phyloP scores from a whole-genome alignment of 805 yeast species.

The Candida anglica region DNA sequence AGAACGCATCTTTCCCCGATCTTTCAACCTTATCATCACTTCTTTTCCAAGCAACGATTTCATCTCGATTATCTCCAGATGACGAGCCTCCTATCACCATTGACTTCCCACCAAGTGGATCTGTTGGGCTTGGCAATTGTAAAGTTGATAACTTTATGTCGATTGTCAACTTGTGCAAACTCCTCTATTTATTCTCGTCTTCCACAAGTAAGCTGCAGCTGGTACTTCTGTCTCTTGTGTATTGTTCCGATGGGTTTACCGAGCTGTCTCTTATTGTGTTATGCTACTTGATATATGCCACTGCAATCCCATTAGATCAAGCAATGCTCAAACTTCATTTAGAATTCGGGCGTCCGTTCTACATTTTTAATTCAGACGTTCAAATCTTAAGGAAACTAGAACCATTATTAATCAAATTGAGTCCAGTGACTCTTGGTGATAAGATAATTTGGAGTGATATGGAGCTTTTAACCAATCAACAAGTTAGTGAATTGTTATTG shows the following conservation, averaged over 20 bases:
- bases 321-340: conserved; percentile 64
- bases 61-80: conserved; percentile 17
- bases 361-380: conserved; percentile 76
- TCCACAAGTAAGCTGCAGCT: conserved; percentile 28
- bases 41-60: conserved; percentile 27
- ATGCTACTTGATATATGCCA: conserved; percentile 67
- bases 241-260: conserved; percentile 89
- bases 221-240: conserved; percentile 49
- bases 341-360: conserved; percentile 72
- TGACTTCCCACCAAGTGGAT: conserved; percentile 84
- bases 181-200: conserved; percentile 44
- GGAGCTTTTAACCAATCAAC: conserved; percentile 24
- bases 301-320: conserved; percentile 56
- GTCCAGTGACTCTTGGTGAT: conserved; percentile 40
- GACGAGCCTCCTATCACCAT: conserved; percentile 24
- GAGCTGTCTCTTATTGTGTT: conserved; percentile 77
- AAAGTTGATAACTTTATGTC: conserved; percentile 58
- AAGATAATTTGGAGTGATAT: conserved; percentile 24
- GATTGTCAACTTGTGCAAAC: conserved; percentile 65
- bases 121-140: conserved; percentile 71
- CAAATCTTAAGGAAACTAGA: conserved; percentile 62
- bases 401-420: conserved; percentile 51
- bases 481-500: conserved; percentile 33
- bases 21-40: conserved; percentile 31
- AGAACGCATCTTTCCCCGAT: conserved; percentile 53